Evolutionary conservation across 768 basidiomycete species (phyloP), one percentile per base, ranked within the genome.

Genomic region (Hysterangium stoloniferum): DNA sequence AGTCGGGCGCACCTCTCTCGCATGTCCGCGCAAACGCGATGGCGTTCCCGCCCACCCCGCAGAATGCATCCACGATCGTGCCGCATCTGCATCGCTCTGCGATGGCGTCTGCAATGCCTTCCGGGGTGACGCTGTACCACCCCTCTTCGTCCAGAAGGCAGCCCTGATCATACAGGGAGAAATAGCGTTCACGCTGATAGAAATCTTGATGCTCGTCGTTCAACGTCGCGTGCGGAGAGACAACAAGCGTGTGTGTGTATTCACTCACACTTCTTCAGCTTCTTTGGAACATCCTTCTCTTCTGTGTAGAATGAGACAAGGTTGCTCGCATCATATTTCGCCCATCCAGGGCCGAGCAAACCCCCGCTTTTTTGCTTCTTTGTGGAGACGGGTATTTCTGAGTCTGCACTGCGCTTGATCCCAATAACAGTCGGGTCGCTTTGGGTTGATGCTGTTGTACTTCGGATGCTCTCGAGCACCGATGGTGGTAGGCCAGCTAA

Each of bases 81-180:
- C 80, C 80, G 56, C 85, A 90, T 6, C 86, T 78, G 71, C 95
- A 96, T 20, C 94, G 73, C 57, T 95, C 86, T 0, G 96, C 95
- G 38, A 97, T 97, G 63, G 91, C 93, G 53, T 78, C 67, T 6
- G 94, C 96, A n/a, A 99, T 80, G 33, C 74, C 75, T 60, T 98
- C 93, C 0, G 96, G 95, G 0, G 96, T 99, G 52, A 98, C 84
- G 54, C 87, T 92, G 67, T 86, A 98, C 95, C 94, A 97, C n/a
- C 95, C 95, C 63, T 95, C 91, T 57, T 87, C 80, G 56, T 98
- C 96, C 9, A 98, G 70, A 2, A 96, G 72, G 61, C 92, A 90
- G 0, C 93, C 92, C 15, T 80, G 65, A 22, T 82, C 77, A 58
- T 91, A 93, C 27, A 79, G 67, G 0, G 86, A 86, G 63, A 98